These are phyloP conservation scores for Abrus pulchellus DNA, from an alignment of 306 rosid species.

Conservation along the genomic window DNA sequence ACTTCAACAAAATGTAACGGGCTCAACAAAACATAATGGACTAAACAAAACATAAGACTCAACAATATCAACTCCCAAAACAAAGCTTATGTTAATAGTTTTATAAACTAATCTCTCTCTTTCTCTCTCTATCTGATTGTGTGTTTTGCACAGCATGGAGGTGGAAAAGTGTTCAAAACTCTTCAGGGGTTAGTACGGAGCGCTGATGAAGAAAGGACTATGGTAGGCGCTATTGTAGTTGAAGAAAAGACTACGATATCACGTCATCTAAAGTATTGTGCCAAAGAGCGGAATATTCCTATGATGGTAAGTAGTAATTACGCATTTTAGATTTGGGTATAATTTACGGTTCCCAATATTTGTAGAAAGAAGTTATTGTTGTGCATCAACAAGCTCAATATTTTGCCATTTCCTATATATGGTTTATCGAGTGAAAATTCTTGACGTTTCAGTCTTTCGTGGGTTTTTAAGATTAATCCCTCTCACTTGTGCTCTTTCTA, in stretches of 20 bases:
- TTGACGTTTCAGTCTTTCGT: slow-evolving; percentile 8
- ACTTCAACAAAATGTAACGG: no score
- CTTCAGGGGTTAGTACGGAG: slow-evolving; percentile 70
- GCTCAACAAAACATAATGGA: no score
- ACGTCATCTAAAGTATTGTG: slow-evolving; percentile 85
- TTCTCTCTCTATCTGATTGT: no score
- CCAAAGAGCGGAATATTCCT: slow-evolving; percentile 69
- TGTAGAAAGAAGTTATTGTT: not conserved
- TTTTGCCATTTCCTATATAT: not conserved
- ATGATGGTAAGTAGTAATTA: slow-evolving; percentile 58
- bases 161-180: slow-evolving; percentile 75
- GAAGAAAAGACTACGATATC: slow-evolving; percentile 67
- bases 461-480: not conserved
- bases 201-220: slow-evolving; percentile 57
- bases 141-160: slow-evolving; percentile 75
- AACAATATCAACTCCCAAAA: no score
- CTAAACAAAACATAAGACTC: no score
- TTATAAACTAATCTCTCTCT: not conserved
- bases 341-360: not conserved
- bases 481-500: no score
- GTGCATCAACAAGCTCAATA: not conserved
- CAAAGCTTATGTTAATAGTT: not conserved
- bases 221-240: slow-evolving; percentile 62
- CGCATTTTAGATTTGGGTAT: not conserved
- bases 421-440: not conserved